These are phyloP conservation scores for Exsudoporus floridanus DNA, from an alignment of 1,284 basidiomycete genomes.

Conservation along the genomic window DNA sequence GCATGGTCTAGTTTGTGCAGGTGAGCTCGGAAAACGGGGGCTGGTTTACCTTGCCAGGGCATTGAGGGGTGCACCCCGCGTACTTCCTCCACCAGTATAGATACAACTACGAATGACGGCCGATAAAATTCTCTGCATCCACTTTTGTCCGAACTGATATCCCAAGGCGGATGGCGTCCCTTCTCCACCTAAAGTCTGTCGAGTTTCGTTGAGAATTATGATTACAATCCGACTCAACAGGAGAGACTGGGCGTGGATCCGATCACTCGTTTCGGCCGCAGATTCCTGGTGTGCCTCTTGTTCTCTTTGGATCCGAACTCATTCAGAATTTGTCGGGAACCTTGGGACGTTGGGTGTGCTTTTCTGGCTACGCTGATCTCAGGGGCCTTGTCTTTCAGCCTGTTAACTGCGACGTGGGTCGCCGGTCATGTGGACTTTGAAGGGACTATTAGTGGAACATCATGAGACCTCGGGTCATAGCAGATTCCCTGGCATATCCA, in stretches of 20 bases:
- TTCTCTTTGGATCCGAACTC: not conserved
- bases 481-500: not conserved
- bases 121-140: not conserved
- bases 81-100: constrained; percentile 1
- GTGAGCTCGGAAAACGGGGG: constrained; percentile 2
- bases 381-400: not conserved
- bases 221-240: not conserved
- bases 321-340: not conserved
- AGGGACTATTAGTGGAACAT: not conserved
- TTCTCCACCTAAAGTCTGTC: not conserved
- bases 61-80: not conserved
- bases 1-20: not conserved
- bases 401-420: not conserved
- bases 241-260: not conserved
- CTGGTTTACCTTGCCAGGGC: not conserved
- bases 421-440: not conserved
- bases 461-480: not conserved
- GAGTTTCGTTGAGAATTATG: not conserved
- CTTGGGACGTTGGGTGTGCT: not conserved
- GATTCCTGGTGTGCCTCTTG: not conserved
- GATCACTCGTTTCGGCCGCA: not conserved
- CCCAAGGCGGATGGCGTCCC: not conserved
- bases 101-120: not conserved
- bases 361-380: not conserved
- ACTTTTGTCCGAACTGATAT: constrained; percentile 1